Evolutionary conservation across 2,329 filamentous ascomycete species (phyloP).

Genomic region (Stylonectria norvegica): DNA sequence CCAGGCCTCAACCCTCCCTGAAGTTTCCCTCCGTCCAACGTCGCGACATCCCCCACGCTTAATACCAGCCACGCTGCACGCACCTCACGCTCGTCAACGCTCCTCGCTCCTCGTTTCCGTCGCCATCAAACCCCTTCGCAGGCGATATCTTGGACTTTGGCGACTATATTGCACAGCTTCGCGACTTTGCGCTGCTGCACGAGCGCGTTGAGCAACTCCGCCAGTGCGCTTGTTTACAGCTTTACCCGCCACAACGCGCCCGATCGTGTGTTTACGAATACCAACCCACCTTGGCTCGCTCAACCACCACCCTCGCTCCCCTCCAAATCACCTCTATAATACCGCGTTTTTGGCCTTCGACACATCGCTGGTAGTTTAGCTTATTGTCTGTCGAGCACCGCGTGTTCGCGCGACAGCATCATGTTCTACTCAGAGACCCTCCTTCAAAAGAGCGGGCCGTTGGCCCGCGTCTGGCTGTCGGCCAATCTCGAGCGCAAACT

Average conservation of each 20-base stretch:
- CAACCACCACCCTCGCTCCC: slow-evolving; percentile 13
- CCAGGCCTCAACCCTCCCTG: slow-evolving; percentile 25
- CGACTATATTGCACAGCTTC: slow-evolving; percentile 25
- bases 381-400: slow-evolving; percentile 26
- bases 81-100: slow-evolving; percentile 23
- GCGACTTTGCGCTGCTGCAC: slow-evolving; percentile 28
- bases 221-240: slow-evolving; percentile 32
- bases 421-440: slow-evolving; percentile 99
- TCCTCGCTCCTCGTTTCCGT: slow-evolving; percentile 21
- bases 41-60: neutral
- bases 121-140: slow-evolving; percentile 25
- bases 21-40: slow-evolving; percentile 22
- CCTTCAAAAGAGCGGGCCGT: slow-evolving; percentile 91
- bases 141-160: slow-evolving; percentile 16
- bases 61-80: no score
- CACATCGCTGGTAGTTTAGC: slow-evolving; percentile 8
- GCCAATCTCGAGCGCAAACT: slow-evolving; percentile 98
- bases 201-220: slow-evolving; percentile 32
- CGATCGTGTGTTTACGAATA: slow-evolving; percentile 31
- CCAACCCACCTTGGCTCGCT: slow-evolving; percentile 23
- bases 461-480: slow-evolving; percentile 97
- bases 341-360: slow-evolving; percentile 7
- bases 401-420: slow-evolving; percentile 34
- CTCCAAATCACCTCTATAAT: slow-evolving; percentile 13
- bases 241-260: slow-evolving; percentile 25